Base-by-base conservation (phyloP, 2,329 filamentous ascomycete species). In the Colletotrichum karsti region DNA sequence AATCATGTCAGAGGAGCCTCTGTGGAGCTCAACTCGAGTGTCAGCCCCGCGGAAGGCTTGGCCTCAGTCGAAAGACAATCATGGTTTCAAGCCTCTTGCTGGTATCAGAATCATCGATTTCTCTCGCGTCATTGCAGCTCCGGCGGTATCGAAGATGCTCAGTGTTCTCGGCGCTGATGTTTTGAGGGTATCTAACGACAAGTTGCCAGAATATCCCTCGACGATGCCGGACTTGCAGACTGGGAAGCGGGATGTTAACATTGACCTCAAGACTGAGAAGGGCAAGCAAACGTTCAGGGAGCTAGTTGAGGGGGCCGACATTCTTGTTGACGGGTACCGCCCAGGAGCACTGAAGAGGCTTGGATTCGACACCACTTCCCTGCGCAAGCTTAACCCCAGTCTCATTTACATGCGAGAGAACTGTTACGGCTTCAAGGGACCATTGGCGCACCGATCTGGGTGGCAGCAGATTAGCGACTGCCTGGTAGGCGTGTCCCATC, bases 381-480 rank as follows among this genome's bases (percentile, higher is more conserved):
- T 85, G 24, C 72, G 83, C 9, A 78, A 83, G 6, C 62, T 84
- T 33, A 79, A 77, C 5, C 46, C 37, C 13, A 46, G 62, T 77
- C 76, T 86, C 28, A 78, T 87, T n/a, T 80, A 85, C 50, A 80
- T 83, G 4, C 74, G 81, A 4, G 85, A 86, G 74, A 87, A 87
- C 70, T 87, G 84, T 72, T 88, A 86, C 69, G 85, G 86, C 1
- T 86, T 80, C 77, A 71, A 85, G 56, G 85, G 85, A 0, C 82
- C 82, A 0, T 84, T 81, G 81, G 73, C 74, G 4, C 75, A 82
- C 28, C 75, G 84, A 4, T 81, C 77, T 42, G 85, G 85, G 2
- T 88, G 85, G 85, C 85, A 88, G 74, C 84, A 86, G 72, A 86
- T 87, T 56, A 81, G 78, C 26, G 84, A 87, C 71, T 26, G 20